Evolutionary conservation across 805 yeast genomes (phyloP), one percentile per base, ranked within the genome.

Genomic region (Lachancea quebecensis): DNA sequence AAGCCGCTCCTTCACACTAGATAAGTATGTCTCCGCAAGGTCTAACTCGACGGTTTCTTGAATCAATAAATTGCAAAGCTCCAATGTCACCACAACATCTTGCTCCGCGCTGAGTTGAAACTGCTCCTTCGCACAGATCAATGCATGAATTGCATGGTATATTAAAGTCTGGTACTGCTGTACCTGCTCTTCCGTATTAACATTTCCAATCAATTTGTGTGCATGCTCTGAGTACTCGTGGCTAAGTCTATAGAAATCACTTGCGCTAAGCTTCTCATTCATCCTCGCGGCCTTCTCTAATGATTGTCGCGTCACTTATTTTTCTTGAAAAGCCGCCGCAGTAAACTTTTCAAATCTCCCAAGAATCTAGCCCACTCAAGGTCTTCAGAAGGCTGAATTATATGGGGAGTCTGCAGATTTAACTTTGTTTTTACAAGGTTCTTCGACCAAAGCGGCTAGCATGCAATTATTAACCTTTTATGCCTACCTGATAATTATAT

Each of bases 151-250:
- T 2, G 66, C 44, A 47, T 62, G 56, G 11, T 57, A 53, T 1
- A 67, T 54, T 41, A 69, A 44, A 3, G 65, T 53, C 46, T 54
- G 64, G 43, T 66, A 67, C 49, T 66, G 66, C n/a, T 44, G 39
- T 38, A 66, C 37, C 16, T 62, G 55, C 4, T 38, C 35, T 21
- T 58, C 58, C 18, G 54, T 45, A 8, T 39, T 25, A 6, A 64
- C 50, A 10, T 35, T 44, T 10, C 32, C 33, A 2, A 56, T 50
- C 11, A 39, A 30, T 17, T 31, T 25, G 28, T 55, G 51, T 1
- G 69, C 67, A 16, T 52, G 53, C 2, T 42, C 18, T 10, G 50
- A 36, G 41, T 58, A 65, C 43, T 60, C 64, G 9, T 46, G 52
- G 14, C 66, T 50, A 16, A 63, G 41, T 9, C 44, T 47, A 50